These are phyloP conservation scores for Malbranchea zuffiana DNA, from an alignment of 2,329 filamentous ascomycete genomes.

Conservation along the genomic window DNA sequence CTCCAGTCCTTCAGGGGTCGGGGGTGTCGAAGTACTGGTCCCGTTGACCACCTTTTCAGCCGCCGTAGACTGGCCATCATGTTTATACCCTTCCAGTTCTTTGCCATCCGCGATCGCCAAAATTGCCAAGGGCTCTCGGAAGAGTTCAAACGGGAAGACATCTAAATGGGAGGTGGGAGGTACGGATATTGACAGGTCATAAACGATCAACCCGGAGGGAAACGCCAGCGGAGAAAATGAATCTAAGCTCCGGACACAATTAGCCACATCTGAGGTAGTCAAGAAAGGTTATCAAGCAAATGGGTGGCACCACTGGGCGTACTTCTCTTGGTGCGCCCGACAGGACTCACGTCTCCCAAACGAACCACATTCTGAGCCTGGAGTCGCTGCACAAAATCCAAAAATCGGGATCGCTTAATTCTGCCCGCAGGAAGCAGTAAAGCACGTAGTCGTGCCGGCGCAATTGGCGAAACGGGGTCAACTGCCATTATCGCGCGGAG, in stretches of 20 bases:
- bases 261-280: neutral
- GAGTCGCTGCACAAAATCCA: slow-evolving; percentile 65
- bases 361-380: slow-evolving; percentile 70
- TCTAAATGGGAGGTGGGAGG: slow-evolving; percentile 70
- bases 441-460: slow-evolving; percentile 80
- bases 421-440: slow-evolving; percentile 77
- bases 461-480: slow-evolving; percentile 81
- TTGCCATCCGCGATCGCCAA: slow-evolving; percentile 74
- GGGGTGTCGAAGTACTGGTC: slow-evolving; percentile 22
- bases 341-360: slow-evolving; percentile 74
- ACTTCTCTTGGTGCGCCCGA: slow-evolving; percentile 79
- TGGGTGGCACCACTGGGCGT: slow-evolving; percentile 26
- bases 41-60: slow-evolving; percentile 3
- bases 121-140: slow-evolving; percentile 70
- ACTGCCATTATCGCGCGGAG: slow-evolving; percentile 71
- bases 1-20: slow-evolving; percentile 28
- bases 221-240: slow-evolving; percentile 91
- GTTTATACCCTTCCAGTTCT: slow-evolving; percentile 43
- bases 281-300: slow-evolving; percentile 7
- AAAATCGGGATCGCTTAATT: slow-evolving; percentile 72
- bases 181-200: slow-evolving; percentile 71
- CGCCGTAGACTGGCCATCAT: neutral
- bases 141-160: slow-evolving; percentile 80
- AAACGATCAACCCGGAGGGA: slow-evolving; percentile 74
- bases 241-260: slow-evolving; percentile 43